Evolutionary conservation across 2,329 filamentous ascomycete species (phyloP).

Genomic region (Phaeosphaeria sp.): DNA sequence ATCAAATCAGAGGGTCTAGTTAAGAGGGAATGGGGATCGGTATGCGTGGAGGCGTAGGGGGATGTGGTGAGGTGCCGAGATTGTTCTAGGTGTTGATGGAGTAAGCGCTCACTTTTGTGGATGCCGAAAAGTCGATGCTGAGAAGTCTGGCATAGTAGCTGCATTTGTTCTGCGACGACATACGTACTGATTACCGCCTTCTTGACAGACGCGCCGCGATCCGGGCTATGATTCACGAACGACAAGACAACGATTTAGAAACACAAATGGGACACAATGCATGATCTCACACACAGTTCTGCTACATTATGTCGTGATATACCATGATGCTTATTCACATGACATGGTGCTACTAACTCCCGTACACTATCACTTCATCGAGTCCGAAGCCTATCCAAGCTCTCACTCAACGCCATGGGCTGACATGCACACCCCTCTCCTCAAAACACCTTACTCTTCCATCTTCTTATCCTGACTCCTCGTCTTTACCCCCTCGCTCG

Average conservation of each 20-base stretch:
- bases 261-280: constrained; percentile 31
- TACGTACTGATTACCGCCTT: not conserved
- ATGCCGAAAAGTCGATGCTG: not conserved
- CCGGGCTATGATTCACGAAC: constrained; percentile 24
- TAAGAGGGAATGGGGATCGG: not conserved
- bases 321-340: not conserved
- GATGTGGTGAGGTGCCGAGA: too few relatives aligned
- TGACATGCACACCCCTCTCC: not conserved
- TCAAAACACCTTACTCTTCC: not conserved
- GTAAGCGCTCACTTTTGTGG: not conserved
- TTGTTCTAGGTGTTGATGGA: not conserved
- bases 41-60: too few relatives aligned
- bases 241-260: constrained; percentile 15
- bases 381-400: too few relatives aligned
- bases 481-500: not conserved
- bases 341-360: not conserved
- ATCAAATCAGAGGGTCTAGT: not conserved
- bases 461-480: constrained; percentile 4
- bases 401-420: not conserved
- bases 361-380: not conserved
- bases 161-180: not conserved
- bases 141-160: constrained; percentile 6
- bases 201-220: not conserved
- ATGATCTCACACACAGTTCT: constrained; percentile 21
- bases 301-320: not conserved